Evolutionary conservation across 257 asterid species (phyloP).

Genomic region (Prunella vulgaris): DNA sequence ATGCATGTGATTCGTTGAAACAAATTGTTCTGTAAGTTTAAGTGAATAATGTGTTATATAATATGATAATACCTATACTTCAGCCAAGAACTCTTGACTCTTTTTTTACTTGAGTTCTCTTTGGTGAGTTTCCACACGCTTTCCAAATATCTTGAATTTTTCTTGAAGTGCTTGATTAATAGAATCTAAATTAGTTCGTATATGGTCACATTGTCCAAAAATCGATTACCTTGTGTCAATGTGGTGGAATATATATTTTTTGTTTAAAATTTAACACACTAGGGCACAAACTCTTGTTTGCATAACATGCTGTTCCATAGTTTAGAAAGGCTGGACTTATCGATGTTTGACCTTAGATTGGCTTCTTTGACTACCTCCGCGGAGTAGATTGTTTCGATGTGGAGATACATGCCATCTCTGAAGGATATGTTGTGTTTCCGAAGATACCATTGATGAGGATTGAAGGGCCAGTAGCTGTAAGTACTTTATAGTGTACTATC

Average conservation of each 20-base stretch:
- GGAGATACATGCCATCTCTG: constrained; percentile 90
- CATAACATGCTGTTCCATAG: background rate
- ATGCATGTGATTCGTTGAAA: background rate
- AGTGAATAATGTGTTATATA: background rate
- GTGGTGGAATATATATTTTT: background rate
- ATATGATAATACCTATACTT: background rate
- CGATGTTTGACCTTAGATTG: constrained; percentile 46
- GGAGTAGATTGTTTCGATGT: constrained; percentile 77
- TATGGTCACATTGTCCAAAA: constrained; percentile 6
- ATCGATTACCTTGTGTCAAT: background rate
- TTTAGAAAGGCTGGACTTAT: constrained; percentile 17
- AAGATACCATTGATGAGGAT: constrained; percentile 93
- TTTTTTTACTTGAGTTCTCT: constrained; percentile 9
- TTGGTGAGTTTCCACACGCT: background rate
- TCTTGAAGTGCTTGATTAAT: background rate
- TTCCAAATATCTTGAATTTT: background rate
- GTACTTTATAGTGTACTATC: constrained; percentile 32
- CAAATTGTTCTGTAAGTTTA: background rate
- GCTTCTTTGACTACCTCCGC: constrained; percentile 79
- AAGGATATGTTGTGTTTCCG: constrained; percentile 93
- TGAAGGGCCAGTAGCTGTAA: constrained; percentile 96
- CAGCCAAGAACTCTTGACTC: background rate
- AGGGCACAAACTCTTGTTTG: background rate
- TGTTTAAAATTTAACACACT: background rate
- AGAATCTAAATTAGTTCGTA: background rate